Evolutionary conservation across 495 filamentous ascomycete species (phyloP).

Genomic region (Penicillium fimorum): DNA sequence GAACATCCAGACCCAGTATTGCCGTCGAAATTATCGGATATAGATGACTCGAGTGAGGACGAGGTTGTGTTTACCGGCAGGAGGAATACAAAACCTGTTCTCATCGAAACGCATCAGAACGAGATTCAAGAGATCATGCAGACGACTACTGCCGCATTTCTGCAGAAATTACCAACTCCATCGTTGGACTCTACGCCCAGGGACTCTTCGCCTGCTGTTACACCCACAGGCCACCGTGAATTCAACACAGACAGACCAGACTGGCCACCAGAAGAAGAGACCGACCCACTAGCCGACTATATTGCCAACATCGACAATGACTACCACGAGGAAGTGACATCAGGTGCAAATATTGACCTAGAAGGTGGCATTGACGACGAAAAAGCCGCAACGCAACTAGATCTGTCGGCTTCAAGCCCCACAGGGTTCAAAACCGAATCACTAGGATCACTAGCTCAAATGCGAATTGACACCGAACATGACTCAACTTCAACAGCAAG

Average conservation of each 20-base stretch:
- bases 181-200: not conserved
- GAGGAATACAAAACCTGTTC: constrained; percentile 15
- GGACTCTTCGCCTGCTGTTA: not conserved
- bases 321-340: constrained; percentile 27
- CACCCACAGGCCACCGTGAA: not conserved
- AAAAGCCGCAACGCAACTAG: constrained; percentile 4
- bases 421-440: constrained; percentile 1
- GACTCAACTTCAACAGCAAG: not conserved
- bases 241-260: constrained; percentile 3
- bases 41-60: constrained; percentile 40
- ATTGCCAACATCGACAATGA: constrained; percentile 63
- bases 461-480: constrained; percentile 18
- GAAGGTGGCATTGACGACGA: constrained; percentile 17
- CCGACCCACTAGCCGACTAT: constrained; percentile 68
- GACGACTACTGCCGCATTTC: not conserved
- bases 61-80: constrained; percentile 45
- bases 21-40: constrained; percentile 3
- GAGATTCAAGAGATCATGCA: constrained; percentile 16
- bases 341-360: constrained; percentile 3
- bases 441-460: constrained; percentile 14
- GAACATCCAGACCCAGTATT: constrained; percentile 19
- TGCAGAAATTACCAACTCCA: not conserved
- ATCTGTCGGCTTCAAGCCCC: constrained; percentile 4
- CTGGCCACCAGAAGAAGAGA: constrained; percentile 36
- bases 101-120: constrained; percentile 18